Base-by-base conservation (phyloP, 164 flowering plant species). In the Aristolochia fimbriata region DNA sequence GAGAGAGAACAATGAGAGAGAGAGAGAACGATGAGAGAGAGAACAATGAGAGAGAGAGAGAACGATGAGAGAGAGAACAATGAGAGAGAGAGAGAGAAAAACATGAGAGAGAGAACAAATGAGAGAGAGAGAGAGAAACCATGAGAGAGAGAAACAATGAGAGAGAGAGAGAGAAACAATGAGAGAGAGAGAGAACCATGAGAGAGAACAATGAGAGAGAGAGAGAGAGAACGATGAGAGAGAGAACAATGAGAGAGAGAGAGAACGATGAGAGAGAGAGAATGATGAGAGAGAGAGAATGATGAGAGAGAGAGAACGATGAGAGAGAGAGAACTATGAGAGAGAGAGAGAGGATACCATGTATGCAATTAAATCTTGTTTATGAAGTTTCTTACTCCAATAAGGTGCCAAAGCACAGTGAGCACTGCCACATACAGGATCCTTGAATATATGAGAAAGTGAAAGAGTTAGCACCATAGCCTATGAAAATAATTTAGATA, bases 391-490 rank as follows among this genome's bases (percentile, higher is more conserved):
- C 63, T 81, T 63, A 68, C 77, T 68, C 97, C 97, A 90, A 53
- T 87, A 85, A 14, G 78, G 70, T 59, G 79, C 84, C 59, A 90
- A 65, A 21, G 85, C 81, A 76, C 95, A 90, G 65, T 90, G 88
- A 53, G 83, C 86, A 71, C 91, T 87, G 49, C 97, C 97, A 71
- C 79, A 74, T 51, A 90, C 92, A 65, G 83, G 95, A 77, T 90
- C 95, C 97, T 87, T 71, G 51, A 8, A 52, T 10, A 37, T 37
- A 75, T 46, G 11, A 67, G 47, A 11, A 3, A 19, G 56, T 31
- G 45, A 43, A 6, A 49, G 19, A 49, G 52, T 5, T 8, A 53
- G 4, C 6, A 7, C 6, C 2, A 27, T 27, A 5, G 5, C 30
- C 2, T 2, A 27, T 27, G 5, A 20, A 22, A 0, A 53, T 5